Evolutionary conservation across 495 filamentous ascomycete species (phyloP), one percentile per base, ranked within the genome.

Genomic region (Beverwykella pulmonaria): DNA sequence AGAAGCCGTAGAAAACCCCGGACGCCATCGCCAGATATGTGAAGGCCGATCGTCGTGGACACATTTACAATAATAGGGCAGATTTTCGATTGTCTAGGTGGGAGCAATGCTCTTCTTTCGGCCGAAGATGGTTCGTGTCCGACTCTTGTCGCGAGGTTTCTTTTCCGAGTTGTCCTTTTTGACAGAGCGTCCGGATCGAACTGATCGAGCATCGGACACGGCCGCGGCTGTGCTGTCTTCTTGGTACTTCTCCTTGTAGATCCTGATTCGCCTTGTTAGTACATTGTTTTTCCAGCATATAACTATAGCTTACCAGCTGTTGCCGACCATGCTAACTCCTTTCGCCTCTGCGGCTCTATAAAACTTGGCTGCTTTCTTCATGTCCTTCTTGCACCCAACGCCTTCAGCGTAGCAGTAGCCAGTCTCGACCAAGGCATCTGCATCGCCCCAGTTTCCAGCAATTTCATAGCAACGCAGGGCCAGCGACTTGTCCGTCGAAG

Each of bases 261-360:
- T 96, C 92, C 92, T 96, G 36, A 17, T 20, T 8, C 1, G 2
- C 5, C 9, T 34, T 30, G 17, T 54, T 36, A 59, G n/a, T 30
- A 39, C 9, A 32, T 12, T 34, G 12, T 39, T 44, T 39, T 46
- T 46, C 15, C 26, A 23, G 36, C 30, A 6, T 1, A 53, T 8
- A 4, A 55, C 44, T 3, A 3, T 52, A 14, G 65, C 90, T 57
- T 82, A 96, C 94, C 94, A 98, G 80, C 90, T 94, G 76, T 97
- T 98, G 41, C 94, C 94, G 49, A 96, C 89, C 92, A 98, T 98
- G 74, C 86, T 95, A 82, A 97, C 91, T 15, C 94, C 94, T 79
- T 93, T 93, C 26, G 86, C 86, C 75, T 96, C 94, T 0, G 94
- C 94, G 81, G 88, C 82, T 1, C 94, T 87, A 73, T 98, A 98